These are phyloP conservation scores for Nematocida minor DNA, from an alignment of 371 early-diverging fungal species.

Conservation along the genomic window DNA sequence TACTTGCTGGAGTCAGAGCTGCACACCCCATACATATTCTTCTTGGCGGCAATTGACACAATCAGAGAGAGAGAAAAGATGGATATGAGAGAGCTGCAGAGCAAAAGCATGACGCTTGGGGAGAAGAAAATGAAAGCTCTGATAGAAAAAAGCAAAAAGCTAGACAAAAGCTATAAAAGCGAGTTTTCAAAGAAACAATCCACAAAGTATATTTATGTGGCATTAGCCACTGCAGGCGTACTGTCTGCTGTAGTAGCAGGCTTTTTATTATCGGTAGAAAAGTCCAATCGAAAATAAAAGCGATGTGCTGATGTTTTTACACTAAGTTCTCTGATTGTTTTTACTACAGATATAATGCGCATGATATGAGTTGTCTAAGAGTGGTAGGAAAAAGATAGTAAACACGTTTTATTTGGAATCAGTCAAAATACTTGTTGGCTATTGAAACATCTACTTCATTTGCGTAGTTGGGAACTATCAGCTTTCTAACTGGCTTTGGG, in stretches of 20 bases:
- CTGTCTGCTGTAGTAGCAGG: neutral
- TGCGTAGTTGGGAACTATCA: neutral
- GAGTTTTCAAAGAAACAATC: neutral
- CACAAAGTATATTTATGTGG: neutral
- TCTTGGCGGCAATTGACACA: neutral
- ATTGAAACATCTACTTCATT: neutral
- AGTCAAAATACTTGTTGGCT: neutral
- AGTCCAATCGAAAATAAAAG: neutral
- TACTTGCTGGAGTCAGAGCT: neutral
- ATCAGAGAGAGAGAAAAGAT: constrained; percentile 3
- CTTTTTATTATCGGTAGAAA: neutral
- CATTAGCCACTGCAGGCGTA: neutral
- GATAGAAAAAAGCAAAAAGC: neutral
- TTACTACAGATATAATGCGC: no score
- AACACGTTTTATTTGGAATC: no score
- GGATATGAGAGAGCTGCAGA: neutral
- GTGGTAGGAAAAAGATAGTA: no score
- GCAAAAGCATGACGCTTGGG: neutral
- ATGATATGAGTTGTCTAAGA: no score
- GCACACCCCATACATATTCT: constrained; percentile 11
- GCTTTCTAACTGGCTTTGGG: neutral
- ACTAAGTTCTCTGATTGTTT: neutral
- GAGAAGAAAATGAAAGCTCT: neutral
- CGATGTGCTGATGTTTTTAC: neutral
- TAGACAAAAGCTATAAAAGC: neutral